Evolutionary conservation across 1,284 basidiomycete genomes (phyloP).

Genomic region (Puccinia horiana): DNA sequence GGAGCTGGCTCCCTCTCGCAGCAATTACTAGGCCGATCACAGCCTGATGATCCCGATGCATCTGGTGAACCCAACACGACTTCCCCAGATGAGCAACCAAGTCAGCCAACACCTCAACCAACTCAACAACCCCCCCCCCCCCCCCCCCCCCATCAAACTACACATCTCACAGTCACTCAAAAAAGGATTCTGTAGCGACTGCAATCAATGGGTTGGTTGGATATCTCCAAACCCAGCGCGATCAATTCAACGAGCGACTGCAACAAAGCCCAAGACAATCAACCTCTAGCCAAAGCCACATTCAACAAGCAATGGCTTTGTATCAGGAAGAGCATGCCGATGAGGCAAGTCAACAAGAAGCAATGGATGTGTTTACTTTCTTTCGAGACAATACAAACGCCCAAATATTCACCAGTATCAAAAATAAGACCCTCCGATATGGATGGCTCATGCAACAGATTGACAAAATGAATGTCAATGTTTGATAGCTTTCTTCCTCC

Average conservation of each 20-base stretch:
- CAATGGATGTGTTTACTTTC: too few relatives aligned
- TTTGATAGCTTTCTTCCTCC: background rate
- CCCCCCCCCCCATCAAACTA: background rate
- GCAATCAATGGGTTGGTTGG: background rate
- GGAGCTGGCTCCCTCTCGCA: background rate
- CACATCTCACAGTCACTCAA: background rate
- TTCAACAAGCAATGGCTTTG: background rate
- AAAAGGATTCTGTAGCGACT: background rate
- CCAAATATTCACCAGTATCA: too few relatives aligned
- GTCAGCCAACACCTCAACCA: background rate
- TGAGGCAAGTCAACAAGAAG: too few relatives aligned
- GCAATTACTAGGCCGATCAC: background rate
- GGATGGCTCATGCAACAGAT: too few relatives aligned
- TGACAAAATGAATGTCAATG: too few relatives aligned
- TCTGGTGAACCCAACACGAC: background rate
- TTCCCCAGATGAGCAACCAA: background rate
- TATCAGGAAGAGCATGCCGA: background rate
- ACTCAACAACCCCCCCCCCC: background rate
- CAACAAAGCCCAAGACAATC: background rate
- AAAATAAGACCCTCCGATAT: too few relatives aligned
- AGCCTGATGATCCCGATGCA: background rate
- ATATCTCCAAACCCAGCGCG: background rate
- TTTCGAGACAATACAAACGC: too few relatives aligned
- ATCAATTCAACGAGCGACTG: background rate
- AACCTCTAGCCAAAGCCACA: background rate